Percentiles rank a stretch among this genome's conserved stretches.
Conservation (phyloP, 208 protist species). For the Acanthamoeba divionensis region DNA sequence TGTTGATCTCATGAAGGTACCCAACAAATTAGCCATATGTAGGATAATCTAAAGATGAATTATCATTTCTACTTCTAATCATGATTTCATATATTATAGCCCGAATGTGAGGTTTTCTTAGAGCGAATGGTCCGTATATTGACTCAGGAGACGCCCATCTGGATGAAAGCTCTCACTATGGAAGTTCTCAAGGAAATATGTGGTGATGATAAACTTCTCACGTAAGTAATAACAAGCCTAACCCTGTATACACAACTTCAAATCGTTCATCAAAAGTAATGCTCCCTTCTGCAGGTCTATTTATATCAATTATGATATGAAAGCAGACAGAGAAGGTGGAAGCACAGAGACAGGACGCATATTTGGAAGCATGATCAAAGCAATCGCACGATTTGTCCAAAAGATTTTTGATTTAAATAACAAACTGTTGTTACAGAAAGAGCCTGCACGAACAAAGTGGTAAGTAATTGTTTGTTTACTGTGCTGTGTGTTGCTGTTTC, state of each 20-base stretch:
- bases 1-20: slow-evolving; percentile 19
- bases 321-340: not conserved
- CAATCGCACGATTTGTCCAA: slow-evolving; percentile 18
- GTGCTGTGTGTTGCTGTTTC: not conserved
- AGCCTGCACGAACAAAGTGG: slow-evolving; percentile 38
- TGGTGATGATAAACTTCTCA: not conserved
- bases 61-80: not conserved
- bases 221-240: too few species aligned
- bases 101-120: slow-evolving; percentile 38
- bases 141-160: slow-evolving; percentile 26
- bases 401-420: slow-evolving; percentile 32
- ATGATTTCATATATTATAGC: not conserved
- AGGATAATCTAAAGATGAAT: not conserved
- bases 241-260: too few species aligned
- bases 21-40: not conserved
- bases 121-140: slow-evolving; percentile 24
- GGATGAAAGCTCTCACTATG: slow-evolving; percentile 16
- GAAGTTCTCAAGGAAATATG: slow-evolving; percentile 10
- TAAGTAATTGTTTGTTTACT: not conserved
- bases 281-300: not conserved
- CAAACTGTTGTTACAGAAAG: not conserved
- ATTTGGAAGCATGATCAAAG: slow-evolving; percentile 1
- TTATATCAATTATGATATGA: slow-evolving; percentile 28
- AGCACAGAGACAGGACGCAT: not conserved
- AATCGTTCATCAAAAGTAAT: not conserved